A percentile compares a stretch with the other conserved stretches of the same genome.
Evolutionary conservation across 164 flowering plant genomes (phyloP).

Genomic region (Santalum album): DNA sequence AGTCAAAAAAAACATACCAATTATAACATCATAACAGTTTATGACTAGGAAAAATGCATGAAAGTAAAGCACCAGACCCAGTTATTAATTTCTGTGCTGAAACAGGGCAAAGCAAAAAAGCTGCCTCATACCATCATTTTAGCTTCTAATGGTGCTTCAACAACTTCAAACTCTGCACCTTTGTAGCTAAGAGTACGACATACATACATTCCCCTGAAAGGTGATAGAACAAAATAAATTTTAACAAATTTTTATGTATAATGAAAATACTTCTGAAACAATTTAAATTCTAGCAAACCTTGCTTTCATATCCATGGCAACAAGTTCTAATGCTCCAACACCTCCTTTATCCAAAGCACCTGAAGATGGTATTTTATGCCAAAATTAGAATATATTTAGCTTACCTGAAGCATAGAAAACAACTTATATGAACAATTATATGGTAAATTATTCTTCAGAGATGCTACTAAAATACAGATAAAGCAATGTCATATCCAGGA

Average conservation of each 20-base stretch:
- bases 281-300: conserved; percentile 36
- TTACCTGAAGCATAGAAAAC: background rate
- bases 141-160: conserved; percentile 80
- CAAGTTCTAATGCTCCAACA: conserved; percentile 97
- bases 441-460: background rate
- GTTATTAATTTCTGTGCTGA: too few relatives aligned
- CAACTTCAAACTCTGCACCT: conserved; percentile 87
- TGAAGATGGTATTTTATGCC: conserved; percentile 12
- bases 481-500: too few relatives aligned
- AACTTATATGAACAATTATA: background rate
- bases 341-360: conserved; percentile 97
- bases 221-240: background rate
- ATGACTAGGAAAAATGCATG: too few relatives aligned
- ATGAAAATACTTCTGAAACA: too few relatives aligned
- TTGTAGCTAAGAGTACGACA: conserved; percentile 96
- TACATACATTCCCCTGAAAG: conserved; percentile 91
- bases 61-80: too few relatives aligned
- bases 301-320: conserved; percentile 99
- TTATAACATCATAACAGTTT: too few relatives aligned
- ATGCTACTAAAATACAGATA: too few relatives aligned
- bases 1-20: too few relatives aligned
- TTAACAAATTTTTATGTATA: background rate
- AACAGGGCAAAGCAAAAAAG: conserved; percentile 8
- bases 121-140: conserved; percentile 65
- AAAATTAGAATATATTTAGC: conserved; percentile 2